Evolutionary conservation across 768 basidiomycete species (phyloP), one percentile per base, ranked within the genome.

Genomic region (Russula abietina): DNA sequence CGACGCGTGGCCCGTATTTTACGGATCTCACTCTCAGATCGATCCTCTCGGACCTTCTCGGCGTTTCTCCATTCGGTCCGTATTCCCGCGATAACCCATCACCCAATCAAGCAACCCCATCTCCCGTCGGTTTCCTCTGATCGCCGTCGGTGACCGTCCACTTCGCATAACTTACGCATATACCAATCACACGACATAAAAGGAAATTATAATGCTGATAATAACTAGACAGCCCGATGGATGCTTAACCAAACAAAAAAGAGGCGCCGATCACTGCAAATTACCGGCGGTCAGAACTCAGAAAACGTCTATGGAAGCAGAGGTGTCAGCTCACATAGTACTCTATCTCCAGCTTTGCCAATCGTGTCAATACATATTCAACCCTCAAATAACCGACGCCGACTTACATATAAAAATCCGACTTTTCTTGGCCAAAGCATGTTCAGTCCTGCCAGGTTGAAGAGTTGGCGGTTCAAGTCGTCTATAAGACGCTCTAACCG

Each of bases 361-460:
- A 14, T 14, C 57, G 38, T n/a, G 63, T 46, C 55, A 60, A 50
- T 52, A 53, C 24, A 50, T 26, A 50, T 46, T 4, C 22, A 24
- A 32, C 28, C 14, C 51, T 22, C 22, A 36, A 17, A 54, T 45
- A 39, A 26, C 3, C 26, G 2, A 59, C 30, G 10, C 28, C 53
- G 19, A 88, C 95, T 75, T 72, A 98, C 96, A 75, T 89, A 99
- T 68, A 98, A 79, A 73, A 95, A 94, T 0, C 90, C 97, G 59
- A 89, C 87, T 69, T 82, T 80, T 51, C 83, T 77, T 1, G 97
- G 97, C 83, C 88, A 91, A 17, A 94, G 76, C 46, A 98, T 83
- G 67, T 93, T 89, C 68, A 99, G 75, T 1, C 97, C 97, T 9
- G 79, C 84, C 0, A 91, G 89, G 70, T 98, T 93, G 77, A 87